Evolutionary conservation across 2,329 filamentous ascomycete species (phyloP), one percentile per base, ranked within the genome.

Genomic region (Botrytis elliptica): DNA sequence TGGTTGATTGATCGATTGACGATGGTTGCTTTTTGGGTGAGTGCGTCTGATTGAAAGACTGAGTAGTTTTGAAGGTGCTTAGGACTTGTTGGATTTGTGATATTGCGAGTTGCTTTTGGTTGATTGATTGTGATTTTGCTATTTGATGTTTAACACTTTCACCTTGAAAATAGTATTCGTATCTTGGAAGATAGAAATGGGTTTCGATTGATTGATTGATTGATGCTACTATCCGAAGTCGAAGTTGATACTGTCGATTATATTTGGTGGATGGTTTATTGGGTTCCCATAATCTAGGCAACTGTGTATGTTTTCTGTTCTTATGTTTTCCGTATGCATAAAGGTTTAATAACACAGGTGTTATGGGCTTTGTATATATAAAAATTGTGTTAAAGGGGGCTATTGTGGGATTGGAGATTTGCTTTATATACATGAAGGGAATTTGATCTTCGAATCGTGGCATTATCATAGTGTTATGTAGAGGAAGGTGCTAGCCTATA

Each of bases 181-280:
- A 18, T 57, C 55, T 49, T 68, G 38, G 16, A 22, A 29, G 22
- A 40, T 55, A 22, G 25, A 42, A 29, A 25, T 25, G 18, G 6
- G 7, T 68, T 57, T 68, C 36, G 66, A 68, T 57, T 68, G 49
- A 68, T 42, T 57, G 66, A 42, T 68, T 38, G 65, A 68, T 42
- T 68, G 66, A 33, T 68, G 6, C 10, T 68, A 57, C 66, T 68
- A 44, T 25, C 49, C 36, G 38, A 68, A 57, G 38, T 68, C 66
- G 36, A 42, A 57, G 3, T 68, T 10, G 66, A 18, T 44, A 29
- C 55, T 57, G 49, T 52, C n/a, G 25, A 68, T 42, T 68, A 57
- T 57, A 12, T 42, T 57, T 57, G 38, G 25, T 4, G 18, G 38
- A 57, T 68, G n/a, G 10, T 33, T 57, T 55, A 42, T 42, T 40